Conservation (phyloP, 352 stramenopile genomes). For the Globisporangium radiosum region DNA sequence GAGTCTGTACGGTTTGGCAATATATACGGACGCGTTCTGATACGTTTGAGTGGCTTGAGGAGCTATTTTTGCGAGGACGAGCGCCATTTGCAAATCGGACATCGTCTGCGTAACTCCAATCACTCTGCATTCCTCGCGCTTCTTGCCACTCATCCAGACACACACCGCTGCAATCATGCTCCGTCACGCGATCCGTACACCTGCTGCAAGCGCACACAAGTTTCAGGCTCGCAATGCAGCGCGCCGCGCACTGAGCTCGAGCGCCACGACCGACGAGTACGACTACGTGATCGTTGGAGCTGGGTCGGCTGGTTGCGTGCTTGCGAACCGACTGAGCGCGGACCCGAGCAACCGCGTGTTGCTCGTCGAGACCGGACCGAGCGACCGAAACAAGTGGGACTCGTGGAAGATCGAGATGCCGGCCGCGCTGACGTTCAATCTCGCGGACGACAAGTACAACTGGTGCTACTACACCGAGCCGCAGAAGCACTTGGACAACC, state of each 20-base stretch:
- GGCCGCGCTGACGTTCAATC: constrained; percentile 80
- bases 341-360: constrained; percentile 81
- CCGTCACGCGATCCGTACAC: constrained; percentile 15
- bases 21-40: too few relatives aligned
- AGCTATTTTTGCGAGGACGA: too few relatives aligned
- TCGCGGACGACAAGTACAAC: constrained; percentile 83
- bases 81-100: too few relatives aligned
- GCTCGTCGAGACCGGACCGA: constrained; percentile 87
- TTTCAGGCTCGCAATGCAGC: background rate
- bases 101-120: too few relatives aligned
- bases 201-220: background rate
- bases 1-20: too few relatives aligned
- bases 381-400: constrained; percentile 78
- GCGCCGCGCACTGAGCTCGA: constrained; percentile 19
- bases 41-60: too few relatives aligned
- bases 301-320: constrained; percentile 86
- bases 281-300: constrained; percentile 93
- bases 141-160: too few relatives aligned
- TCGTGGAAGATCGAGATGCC: constrained; percentile 91
- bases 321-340: constrained; percentile 86
- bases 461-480: constrained; percentile 85
- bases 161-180: constrained; percentile 10
- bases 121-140: too few relatives aligned
- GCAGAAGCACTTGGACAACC: constrained; percentile 77
- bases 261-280: constrained; percentile 30